A percentile compares a stretch with the other conserved stretches of the same genome.
phyloP scores from a whole-genome alignment of 768 basidiomycete genomes.

The Amanita molliuscula region DNA sequence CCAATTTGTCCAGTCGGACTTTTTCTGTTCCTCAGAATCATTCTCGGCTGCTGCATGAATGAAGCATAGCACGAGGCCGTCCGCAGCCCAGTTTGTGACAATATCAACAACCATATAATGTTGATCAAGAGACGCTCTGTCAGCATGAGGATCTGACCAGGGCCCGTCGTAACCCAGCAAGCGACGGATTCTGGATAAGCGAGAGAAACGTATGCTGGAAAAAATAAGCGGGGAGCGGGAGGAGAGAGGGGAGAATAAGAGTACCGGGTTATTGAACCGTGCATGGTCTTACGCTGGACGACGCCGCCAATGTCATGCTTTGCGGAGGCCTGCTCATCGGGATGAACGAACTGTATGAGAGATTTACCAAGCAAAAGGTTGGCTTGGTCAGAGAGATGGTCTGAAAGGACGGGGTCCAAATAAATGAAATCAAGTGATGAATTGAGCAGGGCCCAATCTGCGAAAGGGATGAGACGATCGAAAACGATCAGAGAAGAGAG shows the following conservation, averaged over 20 bases:
- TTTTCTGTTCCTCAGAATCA: constrained; percentile 67
- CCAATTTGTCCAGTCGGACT: constrained; percentile 81
- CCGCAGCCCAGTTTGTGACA: constrained; percentile 84
- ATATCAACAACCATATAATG: constrained; percentile 84
- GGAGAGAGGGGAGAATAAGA: constrained; percentile 12
- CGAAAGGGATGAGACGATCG: constrained; percentile 21
- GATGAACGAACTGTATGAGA: constrained; percentile 72
- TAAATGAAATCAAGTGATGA: constrained; percentile 70
- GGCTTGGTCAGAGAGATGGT: constrained; percentile 65
- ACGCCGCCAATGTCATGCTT: constrained; percentile 65
- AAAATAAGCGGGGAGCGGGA: constrained; percentile 12
- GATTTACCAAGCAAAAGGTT: constrained; percentile 59
- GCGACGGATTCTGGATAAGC: constrained; percentile 64
- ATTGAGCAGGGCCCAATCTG: constrained; percentile 81
- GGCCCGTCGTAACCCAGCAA: constrained; percentile 59
- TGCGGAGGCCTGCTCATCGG: constrained; percentile 72
- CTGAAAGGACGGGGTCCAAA: constrained; percentile 69
- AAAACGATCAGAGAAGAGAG: constrained; percentile 22
- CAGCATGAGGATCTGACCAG: constrained; percentile 38
- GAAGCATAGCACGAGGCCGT: constrained; percentile 82
- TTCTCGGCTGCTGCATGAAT: constrained; percentile 71
- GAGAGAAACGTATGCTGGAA: constrained; percentile 65
- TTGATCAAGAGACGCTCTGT: constrained; percentile 58
- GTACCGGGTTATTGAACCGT: constrained; percentile 76
- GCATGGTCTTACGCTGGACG: constrained; percentile 62